Percentiles rank a stretch among this genome's conserved stretches.
These are phyloP conservation scores for Lepraria neglecta DNA, from an alignment of 495 filamentous ascomycete species.

Conservation along the genomic window DNA sequence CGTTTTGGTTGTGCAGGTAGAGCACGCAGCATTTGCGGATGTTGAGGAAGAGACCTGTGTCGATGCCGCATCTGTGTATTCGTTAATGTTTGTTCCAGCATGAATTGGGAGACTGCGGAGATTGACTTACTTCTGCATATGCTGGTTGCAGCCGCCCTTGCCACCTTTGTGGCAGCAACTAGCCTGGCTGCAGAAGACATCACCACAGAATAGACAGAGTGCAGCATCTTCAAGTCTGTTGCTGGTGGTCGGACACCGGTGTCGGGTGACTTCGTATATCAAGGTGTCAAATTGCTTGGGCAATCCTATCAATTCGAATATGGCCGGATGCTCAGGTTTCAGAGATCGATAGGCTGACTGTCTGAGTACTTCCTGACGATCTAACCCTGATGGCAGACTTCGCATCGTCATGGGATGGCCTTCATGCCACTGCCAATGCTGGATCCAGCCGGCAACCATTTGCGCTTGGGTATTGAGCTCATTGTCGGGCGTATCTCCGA, in stretches of 20 bases:
- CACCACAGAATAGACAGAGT: slow-evolving; percentile 92
- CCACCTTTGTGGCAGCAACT: slow-evolving; percentile 76
- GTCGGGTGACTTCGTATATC: slow-evolving; percentile 80
- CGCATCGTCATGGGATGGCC: slow-evolving; percentile 8
- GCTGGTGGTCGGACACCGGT: slow-evolving; percentile 80
- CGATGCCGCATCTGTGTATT: slow-evolving; percentile 66
- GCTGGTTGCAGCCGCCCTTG: slow-evolving; percentile 81
- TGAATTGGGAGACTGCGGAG: slow-evolving; percentile 18
- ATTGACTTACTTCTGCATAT: slow-evolving; percentile 69
- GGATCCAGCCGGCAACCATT: slow-evolving; percentile 75
- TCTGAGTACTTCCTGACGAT: slow-evolving; percentile 20
- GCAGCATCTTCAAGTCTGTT: slow-evolving; percentile 84
- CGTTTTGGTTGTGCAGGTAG: slow-evolving; percentile 73
- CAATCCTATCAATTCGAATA: slow-evolving; percentile 88
- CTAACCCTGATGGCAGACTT: neutral
- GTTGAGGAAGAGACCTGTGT: slow-evolving; percentile 88
- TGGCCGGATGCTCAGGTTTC: slow-evolving; percentile 72
- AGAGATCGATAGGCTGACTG: slow-evolving; percentile 26
- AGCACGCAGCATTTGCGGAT: slow-evolving; percentile 89
- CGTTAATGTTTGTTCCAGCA: slow-evolving; percentile 6
- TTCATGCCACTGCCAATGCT: slow-evolving; percentile 44
- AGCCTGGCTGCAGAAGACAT: slow-evolving; percentile 90
- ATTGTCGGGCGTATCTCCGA: slow-evolving; percentile 26
- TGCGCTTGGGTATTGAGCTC: slow-evolving; percentile 34
- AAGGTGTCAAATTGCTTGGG: slow-evolving; percentile 89